Conservation (phyloP, 768 basidiomycete species). For the Agrocybe praecox region DNA sequence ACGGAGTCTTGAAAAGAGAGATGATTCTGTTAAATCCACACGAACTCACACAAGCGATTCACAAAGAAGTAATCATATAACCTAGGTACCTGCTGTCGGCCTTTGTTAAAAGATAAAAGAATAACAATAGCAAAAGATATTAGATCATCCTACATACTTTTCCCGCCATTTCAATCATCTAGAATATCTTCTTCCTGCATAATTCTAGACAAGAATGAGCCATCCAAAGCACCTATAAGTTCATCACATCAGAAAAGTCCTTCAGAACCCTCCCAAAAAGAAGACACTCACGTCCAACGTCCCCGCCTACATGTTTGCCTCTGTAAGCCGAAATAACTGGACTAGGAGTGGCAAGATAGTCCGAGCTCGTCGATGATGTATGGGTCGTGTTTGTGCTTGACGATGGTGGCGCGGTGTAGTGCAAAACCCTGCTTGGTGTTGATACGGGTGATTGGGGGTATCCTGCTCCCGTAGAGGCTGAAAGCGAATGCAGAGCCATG, state of each 20-base stretch:
- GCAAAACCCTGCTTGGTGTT: conserved; percentile 40
- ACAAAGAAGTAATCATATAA: too few species aligned
- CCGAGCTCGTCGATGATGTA: conserved; percentile 33
- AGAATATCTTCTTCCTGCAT: conserved; percentile 9
- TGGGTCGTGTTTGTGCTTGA: conserved; percentile 31
- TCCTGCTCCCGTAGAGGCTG: background rate
- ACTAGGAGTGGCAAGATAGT: conserved; percentile 38
- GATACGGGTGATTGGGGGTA: conserved; percentile 43
- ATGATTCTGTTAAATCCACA: too few species aligned
- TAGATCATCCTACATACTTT: background rate
- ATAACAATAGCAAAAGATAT: background rate
- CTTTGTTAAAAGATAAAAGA: background rate
- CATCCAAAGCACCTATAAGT: conserved; percentile 39
- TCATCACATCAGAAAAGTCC: background rate
- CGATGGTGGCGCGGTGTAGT: conserved; percentile 32
- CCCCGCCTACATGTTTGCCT: conserved; percentile 36
- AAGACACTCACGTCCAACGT: conserved; percentile 38
- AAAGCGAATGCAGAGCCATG: conserved; percentile 15
- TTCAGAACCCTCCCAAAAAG: background rate
- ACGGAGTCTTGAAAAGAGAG: too few species aligned
- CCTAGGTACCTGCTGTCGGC: background rate
- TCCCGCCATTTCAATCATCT: conserved; percentile 4
- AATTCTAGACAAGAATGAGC: conserved; percentile 34
- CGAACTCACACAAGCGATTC: too few species aligned
- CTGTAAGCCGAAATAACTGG: conserved; percentile 45